Evolutionary conservation across 169 alveolate species (phyloP).

Genomic region (Amoebophrya sp.): DNA sequence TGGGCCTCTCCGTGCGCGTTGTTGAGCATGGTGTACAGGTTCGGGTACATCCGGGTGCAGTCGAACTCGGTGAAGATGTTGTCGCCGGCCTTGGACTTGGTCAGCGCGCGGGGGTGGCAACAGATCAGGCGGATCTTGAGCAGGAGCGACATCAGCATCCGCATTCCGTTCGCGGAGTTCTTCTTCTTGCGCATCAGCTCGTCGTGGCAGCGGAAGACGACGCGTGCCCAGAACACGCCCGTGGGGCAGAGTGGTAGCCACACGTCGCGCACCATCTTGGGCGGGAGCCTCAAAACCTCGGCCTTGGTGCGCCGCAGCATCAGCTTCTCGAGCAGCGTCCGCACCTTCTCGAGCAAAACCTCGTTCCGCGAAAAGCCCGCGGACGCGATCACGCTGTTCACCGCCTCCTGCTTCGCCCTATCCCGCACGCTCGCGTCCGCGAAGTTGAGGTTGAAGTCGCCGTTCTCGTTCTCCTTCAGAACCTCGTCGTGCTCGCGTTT

Average conservation of each 20-base stretch:
- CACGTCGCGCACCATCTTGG: conserved; percentile 63
- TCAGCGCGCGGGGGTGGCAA: conserved; percentile 69
- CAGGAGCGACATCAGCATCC: conserved; percentile 65
- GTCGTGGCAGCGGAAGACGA: conserved; percentile 22
- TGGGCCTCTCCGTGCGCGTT: conserved; percentile 55
- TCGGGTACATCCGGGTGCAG: background rate
- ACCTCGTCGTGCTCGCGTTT: too few species aligned
- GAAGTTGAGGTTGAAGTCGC: too few species aligned
- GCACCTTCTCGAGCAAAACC: conserved; percentile 49
- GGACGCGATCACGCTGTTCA: too few species aligned
- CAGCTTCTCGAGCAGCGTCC: conserved; percentile 51
- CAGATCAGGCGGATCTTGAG: conserved; percentile 74
- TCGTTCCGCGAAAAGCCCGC: conserved; percentile 42
- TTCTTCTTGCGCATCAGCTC: conserved; percentile 20
- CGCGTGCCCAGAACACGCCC: conserved; percentile 50
- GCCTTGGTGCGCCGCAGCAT: conserved; percentile 72
- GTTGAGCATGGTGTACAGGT: background rate
- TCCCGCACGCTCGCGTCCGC: too few species aligned
- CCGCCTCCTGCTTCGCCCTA: too few species aligned
- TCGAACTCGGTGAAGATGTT: background rate
- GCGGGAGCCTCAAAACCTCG: conserved; percentile 68
- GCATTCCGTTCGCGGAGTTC: conserved; percentile 50
- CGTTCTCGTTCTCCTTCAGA: conserved; percentile 5
- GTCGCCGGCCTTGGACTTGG: conserved; percentile 48
- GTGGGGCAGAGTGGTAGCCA: conserved; percentile 73